Percentiles rank a stretch among this genome's conserved stretches.
phyloP scores from a whole-genome alignment of 1,284 basidiomycete species.

The Rhodotorula sp. region DNA sequence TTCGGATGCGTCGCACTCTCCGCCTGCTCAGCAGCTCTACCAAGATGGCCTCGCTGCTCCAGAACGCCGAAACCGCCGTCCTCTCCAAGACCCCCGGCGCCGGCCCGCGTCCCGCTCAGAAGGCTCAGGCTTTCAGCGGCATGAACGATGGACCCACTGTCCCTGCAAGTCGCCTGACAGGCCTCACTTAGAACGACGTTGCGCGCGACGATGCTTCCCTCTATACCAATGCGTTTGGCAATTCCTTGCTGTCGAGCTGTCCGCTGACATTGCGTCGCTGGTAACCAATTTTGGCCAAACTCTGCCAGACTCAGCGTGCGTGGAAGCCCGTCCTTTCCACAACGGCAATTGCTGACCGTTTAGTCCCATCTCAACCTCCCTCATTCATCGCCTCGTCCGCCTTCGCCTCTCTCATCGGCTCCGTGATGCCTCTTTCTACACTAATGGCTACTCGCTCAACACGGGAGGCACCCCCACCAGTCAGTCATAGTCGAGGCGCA shows the following conservation, averaged over 20 bases:
- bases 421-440: no score
- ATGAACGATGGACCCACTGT: constrained; percentile 48
- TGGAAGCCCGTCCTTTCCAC: background rate
- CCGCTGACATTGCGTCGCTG: background rate
- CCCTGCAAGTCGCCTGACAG: constrained; percentile 46
- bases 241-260: background rate
- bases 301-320: constrained; percentile 36
- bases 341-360: background rate
- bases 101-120: constrained; percentile 46
- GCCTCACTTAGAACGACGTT: constrained; percentile 42
- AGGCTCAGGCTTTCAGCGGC: constrained; percentile 45
- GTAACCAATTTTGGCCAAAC: constrained; percentile 48
- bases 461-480: constrained; percentile 48
- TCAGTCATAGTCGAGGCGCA: no score
- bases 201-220: constrained; percentile 46
- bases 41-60: background rate
- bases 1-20: background rate
- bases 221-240: constrained; percentile 38
- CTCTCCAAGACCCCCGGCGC: constrained; percentile 46
- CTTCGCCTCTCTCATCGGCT: no score
- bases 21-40: background rate
- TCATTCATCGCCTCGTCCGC: no score
- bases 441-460: constrained; percentile 43
- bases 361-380: background rate
- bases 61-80: constrained; percentile 10